Conservation (phyloP, 495 filamentous ascomycete genomes). For the Venustampulla echinocandica region DNA sequence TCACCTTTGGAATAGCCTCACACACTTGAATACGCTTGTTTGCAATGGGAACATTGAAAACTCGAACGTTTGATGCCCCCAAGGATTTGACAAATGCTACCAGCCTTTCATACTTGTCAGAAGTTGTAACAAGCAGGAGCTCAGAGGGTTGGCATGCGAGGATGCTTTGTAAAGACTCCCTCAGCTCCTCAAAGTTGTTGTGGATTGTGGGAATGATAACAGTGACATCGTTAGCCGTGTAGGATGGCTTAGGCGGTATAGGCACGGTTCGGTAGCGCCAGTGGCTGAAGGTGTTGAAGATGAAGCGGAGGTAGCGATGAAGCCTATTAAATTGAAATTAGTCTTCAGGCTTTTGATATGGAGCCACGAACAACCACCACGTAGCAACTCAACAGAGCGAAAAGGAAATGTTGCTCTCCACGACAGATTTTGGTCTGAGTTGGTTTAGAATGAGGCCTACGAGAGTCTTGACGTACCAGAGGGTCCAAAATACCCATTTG, state of each 20-base stretch:
- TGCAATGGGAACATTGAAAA: slow-evolving; percentile 48
- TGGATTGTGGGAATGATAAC: slow-evolving; percentile 67
- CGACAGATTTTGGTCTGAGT: too few species aligned
- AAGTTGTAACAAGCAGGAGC: slow-evolving; percentile 47
- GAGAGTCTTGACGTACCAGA: background rate
- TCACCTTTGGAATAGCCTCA: slow-evolving; percentile 66
- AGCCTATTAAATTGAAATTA: slow-evolving; percentile 10
- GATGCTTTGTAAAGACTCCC: slow-evolving; percentile 43
- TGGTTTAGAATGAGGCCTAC: too few species aligned
- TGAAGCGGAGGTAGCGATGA: slow-evolving; percentile 51
- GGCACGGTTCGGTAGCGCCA: slow-evolving; percentile 56
- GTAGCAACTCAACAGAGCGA: background rate
- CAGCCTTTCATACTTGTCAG: slow-evolving; percentile 39
- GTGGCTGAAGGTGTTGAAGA: slow-evolving; percentile 57
- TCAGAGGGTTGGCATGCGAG: slow-evolving; percentile 42
- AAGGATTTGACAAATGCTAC: slow-evolving; percentile 42
- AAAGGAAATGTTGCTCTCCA: too few species aligned
- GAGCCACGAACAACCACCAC: background rate
- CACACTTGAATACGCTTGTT: slow-evolving; percentile 85
- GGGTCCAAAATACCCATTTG: background rate
- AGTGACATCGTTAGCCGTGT: slow-evolving; percentile 62
- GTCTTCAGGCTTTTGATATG: background rate
- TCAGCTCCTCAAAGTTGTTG: slow-evolving; percentile 44
- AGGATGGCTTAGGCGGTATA: slow-evolving; percentile 51
- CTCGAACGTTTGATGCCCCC: slow-evolving; percentile 47